A percentile compares a stretch with the other conserved stretches of the same genome.
These are phyloP conservation scores for Meyerozyma carpophila DNA, from an alignment of 1,139 yeast species.

Conservation along the genomic window DNA sequence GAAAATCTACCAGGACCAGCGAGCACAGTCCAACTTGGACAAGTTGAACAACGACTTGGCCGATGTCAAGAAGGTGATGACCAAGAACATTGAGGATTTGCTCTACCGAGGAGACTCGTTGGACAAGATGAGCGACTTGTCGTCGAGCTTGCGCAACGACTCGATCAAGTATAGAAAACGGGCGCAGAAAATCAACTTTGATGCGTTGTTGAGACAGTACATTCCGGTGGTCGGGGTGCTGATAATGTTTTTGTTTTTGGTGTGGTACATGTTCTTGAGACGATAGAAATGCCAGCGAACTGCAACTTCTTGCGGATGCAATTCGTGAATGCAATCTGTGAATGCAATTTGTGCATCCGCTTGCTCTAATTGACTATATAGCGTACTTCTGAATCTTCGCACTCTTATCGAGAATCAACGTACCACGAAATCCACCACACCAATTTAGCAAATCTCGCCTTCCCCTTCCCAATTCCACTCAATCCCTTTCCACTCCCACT, in stretches of 20 bases:
- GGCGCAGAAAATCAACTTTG: constrained; percentile 87
- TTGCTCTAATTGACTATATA: too few species aligned
- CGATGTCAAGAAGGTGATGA: constrained; percentile 93
- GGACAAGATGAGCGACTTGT: constrained; percentile 88
- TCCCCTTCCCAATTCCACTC: too few species aligned
- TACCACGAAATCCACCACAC: too few species aligned
- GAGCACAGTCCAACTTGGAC: constrained; percentile 86
- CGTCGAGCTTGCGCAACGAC: constrained; percentile 73
- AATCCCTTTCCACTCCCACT: background rate
- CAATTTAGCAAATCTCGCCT: too few species aligned
- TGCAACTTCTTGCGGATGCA: too few species aligned
- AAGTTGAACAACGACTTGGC: constrained; percentile 80
- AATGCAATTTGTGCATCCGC: too few species aligned
- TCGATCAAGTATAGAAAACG: constrained; percentile 84
- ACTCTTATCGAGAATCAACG: too few species aligned
- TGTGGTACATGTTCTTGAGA: constrained; percentile 74
- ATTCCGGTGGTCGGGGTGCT: constrained; percentile 77
- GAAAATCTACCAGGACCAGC: constrained; percentile 81
- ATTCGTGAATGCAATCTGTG: too few species aligned
- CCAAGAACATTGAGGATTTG: constrained; percentile 91
- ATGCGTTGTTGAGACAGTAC: constrained; percentile 82
- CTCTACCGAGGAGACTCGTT: constrained; percentile 91
- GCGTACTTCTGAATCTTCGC: too few species aligned
- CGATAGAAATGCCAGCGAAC: background rate
- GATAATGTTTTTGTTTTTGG: constrained; percentile 65